phyloP scores from a whole-genome alignment of 495 filamentous ascomycete genomes.

The Penicillium maclennaniae region DNA sequence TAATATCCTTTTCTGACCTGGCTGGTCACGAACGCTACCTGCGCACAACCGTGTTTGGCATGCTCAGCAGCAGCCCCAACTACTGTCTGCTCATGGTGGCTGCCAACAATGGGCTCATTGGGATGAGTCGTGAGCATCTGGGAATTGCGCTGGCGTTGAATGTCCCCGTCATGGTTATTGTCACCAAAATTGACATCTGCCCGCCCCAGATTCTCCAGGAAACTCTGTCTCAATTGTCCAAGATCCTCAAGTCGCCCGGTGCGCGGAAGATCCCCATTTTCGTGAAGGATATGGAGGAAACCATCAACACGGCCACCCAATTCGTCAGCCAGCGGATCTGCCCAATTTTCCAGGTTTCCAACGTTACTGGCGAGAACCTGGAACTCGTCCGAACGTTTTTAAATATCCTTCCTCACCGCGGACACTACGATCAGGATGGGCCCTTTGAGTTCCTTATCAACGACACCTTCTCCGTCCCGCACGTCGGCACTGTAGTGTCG shows the following conservation, averaged over 20 bases:
- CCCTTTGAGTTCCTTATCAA: conserved; percentile 96
- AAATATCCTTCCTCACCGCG: conserved; percentile 93
- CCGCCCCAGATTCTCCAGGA: conserved; percentile 93
- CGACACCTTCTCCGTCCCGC: conserved; percentile 98
- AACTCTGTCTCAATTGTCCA: conserved; percentile 85
- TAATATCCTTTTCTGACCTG: conserved; percentile 93
- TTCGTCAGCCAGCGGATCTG: conserved; percentile 95
- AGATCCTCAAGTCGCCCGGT: conserved; percentile 89
- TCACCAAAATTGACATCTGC: conserved; percentile 99
- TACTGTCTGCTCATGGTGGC: conserved; percentile 99
- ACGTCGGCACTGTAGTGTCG: conserved; percentile 93
- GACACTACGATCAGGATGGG: conserved; percentile 82
- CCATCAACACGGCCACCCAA: conserved; percentile 91
- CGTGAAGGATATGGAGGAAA: conserved; percentile 85
- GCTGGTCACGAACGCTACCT: conserved; percentile 95
- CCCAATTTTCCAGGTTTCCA: conserved; percentile 96
- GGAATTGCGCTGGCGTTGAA: conserved; percentile 94
- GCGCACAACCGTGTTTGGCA: conserved; percentile 92
- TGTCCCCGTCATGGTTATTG: conserved; percentile 95
- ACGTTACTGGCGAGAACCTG: conserved; percentile 88
- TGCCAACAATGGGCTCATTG: conserved; percentile 94
- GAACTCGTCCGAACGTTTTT: conserved; percentile 82
- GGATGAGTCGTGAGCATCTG: conserved; percentile 97
- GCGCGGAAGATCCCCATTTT: conserved; percentile 98
- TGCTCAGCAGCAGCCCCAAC: conserved; percentile 91